Evolutionary conservation across 2,329 filamentous ascomycete genomes (phyloP), one percentile per base, ranked within the genome.

Genomic region (Fusarium chlamydosporum): DNA sequence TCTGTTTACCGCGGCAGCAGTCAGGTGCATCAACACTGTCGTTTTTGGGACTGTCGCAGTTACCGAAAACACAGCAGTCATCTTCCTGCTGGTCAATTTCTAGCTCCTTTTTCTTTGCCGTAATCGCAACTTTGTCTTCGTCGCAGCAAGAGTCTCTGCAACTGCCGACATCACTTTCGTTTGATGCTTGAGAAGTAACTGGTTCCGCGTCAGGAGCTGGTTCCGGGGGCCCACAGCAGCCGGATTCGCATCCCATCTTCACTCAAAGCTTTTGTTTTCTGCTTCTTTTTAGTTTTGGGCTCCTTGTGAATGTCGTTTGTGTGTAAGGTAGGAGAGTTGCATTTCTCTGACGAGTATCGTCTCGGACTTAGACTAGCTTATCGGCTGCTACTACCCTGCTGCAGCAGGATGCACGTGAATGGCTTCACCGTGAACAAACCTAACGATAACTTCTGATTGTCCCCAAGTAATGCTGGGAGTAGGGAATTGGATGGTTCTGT

Each of bases 1-100:
- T 64, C 1, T 58, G 6, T 62, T 82, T 82, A 16, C 75, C 80
- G 38, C 79, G 76, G 68, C 83, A 85, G 75, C 83, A 85, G 43
- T 72, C 71, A 12, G 67, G 68, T 11, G 43, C 50, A 23, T 20
- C 40, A 12, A 35, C 34, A 7, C 38, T 20, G 9, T 64, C 42
- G 13, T 9, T 11, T 4, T 57, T 47, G 4, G 18, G 38, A 13
- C 50, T 26, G 3, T 47, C 27, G 1, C 38, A 58, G 7, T 16
- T 41, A 1, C 38, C 27, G 26, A 59, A 56, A 45, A 23, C 31
- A 38, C 59, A 65, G 35, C 53, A 58, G 15, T 47, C 35, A 27
- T 38, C 42, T 3, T 27, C 4, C 18, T 38, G 20, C 23, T 50
- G 20, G 11, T 26, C 38, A 40, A n/a, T 29, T 9, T 13, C 6